phyloP scores from a whole-genome alignment of 2,329 filamentous ascomycete species.

The Colletotrichum kahawae region DNA sequence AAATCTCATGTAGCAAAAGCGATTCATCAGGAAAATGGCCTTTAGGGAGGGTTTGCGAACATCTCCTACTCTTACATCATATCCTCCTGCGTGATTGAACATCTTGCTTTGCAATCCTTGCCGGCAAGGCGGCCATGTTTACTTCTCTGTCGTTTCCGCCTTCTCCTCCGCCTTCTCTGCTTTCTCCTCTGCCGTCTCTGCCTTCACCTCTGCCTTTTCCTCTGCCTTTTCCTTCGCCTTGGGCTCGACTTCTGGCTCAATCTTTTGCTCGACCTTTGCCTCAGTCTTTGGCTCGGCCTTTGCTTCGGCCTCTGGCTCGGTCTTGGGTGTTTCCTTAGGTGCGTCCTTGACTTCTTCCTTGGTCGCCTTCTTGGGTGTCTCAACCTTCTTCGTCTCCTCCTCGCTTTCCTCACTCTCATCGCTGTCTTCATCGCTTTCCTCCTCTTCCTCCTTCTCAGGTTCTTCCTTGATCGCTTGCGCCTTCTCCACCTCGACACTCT shows the following conservation, averaged over 20 bases:
- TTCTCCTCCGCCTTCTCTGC: background rate
- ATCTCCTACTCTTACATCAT: background rate
- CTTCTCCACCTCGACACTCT: conserved; percentile 30
- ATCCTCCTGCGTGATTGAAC: background rate
- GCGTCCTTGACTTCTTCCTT: background rate
- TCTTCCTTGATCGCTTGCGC: conserved; percentile 30
- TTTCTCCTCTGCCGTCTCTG: background rate
- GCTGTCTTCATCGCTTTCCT: conserved; percentile 30
- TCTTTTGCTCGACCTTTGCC: background rate
- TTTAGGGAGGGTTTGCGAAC: background rate
- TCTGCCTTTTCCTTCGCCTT: conserved; percentile 12
- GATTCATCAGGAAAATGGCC: background rate
- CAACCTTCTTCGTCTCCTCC: conserved; percentile 25
- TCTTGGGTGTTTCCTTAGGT: background rate
- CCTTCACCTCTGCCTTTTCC: background rate
- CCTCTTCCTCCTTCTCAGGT: conserved; percentile 34
- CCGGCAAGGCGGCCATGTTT: background rate
- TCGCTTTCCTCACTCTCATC: conserved; percentile 27
- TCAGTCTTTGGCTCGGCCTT: conserved; percentile 24
- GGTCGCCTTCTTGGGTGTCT: conserved; percentile 3
- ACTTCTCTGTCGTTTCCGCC: background rate
- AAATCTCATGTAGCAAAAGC: background rate
- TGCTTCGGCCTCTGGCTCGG: background rate
- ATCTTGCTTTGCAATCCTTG: background rate
- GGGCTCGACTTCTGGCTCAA: conserved; percentile 23